Percentiles rank a stretch among this genome's conserved stretches.
These are phyloP conservation scores for Croton laevigatus DNA, from an alignment of 441 rosid genomes.

Conservation along the genomic window DNA sequence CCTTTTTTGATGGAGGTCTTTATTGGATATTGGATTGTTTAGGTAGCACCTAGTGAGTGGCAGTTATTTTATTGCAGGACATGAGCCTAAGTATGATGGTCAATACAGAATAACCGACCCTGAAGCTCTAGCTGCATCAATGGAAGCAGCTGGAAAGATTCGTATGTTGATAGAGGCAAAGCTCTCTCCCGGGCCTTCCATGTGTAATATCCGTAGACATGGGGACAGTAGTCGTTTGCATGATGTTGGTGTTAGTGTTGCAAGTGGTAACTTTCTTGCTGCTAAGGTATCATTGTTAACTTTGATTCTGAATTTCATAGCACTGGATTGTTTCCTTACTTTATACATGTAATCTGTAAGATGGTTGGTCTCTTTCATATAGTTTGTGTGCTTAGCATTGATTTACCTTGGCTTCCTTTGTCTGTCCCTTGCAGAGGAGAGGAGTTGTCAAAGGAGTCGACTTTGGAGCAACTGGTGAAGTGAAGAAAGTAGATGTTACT, in stretches of 20 bases:
- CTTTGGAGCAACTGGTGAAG: constrained; percentile 94
- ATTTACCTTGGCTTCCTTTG: constrained; percentile 14
- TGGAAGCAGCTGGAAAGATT: constrained; percentile 88
- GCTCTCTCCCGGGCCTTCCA: constrained; percentile 92
- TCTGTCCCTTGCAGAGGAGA: constrained; percentile 57
- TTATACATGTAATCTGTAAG: background rate
- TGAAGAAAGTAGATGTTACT: constrained; percentile 81
- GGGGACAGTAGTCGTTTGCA: constrained; percentile 87
- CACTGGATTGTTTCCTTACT: background rate
- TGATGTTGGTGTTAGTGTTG: constrained; percentile 90
- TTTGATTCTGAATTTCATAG: background rate
- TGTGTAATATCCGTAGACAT: constrained; percentile 74
- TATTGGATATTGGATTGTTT: constrained; percentile 1
- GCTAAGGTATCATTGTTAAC: constrained; percentile 58
- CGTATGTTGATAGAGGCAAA: constrained; percentile 84
- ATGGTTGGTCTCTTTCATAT: background rate
- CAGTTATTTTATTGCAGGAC: constrained; percentile 44
- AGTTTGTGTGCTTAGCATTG: background rate
- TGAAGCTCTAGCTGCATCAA: constrained; percentile 77
- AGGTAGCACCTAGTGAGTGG: constrained; percentile 16
- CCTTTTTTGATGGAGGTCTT: background rate
- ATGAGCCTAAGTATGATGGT: constrained; percentile 61
- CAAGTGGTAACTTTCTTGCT: constrained; percentile 96
- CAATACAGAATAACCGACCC: constrained; percentile 79
- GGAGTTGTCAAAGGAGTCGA: constrained; percentile 94